These are phyloP conservation scores for Boletus rufocinnamomeus DNA, from an alignment of 768 basidiomycete species.

Conservation along the genomic window DNA sequence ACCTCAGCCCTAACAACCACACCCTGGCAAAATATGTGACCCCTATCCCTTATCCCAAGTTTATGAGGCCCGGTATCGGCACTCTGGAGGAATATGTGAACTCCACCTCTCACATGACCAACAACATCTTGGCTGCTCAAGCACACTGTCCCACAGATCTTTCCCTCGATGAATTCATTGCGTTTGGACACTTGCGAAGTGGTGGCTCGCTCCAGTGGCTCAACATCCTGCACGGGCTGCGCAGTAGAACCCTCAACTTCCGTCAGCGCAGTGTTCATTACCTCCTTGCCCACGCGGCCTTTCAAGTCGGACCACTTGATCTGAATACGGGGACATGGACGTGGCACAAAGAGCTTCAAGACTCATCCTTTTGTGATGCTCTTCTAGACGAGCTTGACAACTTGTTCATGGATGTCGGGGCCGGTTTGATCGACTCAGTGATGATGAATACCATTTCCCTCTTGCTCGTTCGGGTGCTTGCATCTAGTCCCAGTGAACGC, in stretches of 20 bases:
- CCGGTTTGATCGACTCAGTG: constrained; percentile 14
- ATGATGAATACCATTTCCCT: constrained; percentile 34
- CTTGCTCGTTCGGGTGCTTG: constrained; percentile 21
- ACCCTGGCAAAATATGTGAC: too few relatives aligned
- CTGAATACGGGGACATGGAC: background rate
- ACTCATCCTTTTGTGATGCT: background rate
- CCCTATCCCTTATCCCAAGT: too few relatives aligned
- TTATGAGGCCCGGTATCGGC: too few relatives aligned
- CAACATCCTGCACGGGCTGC: background rate
- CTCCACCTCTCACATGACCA: background rate
- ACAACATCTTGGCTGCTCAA: background rate
- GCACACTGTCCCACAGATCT: background rate
- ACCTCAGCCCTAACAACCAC: too few relatives aligned
- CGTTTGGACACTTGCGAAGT: background rate
- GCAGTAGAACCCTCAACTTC: background rate
- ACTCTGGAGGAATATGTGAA: too few relatives aligned
- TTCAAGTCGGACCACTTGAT: constrained; percentile 26
- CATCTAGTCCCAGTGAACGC: background rate
- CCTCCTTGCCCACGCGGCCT: background rate
- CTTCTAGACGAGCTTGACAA: background rate
- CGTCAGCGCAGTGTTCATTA: background rate
- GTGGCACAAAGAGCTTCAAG: background rate
- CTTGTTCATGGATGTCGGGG: background rate
- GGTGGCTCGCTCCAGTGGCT: background rate
- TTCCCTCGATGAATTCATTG: background rate